Conservation (phyloP, 257 asterid species). For the Solanum chmielewskii region DNA sequence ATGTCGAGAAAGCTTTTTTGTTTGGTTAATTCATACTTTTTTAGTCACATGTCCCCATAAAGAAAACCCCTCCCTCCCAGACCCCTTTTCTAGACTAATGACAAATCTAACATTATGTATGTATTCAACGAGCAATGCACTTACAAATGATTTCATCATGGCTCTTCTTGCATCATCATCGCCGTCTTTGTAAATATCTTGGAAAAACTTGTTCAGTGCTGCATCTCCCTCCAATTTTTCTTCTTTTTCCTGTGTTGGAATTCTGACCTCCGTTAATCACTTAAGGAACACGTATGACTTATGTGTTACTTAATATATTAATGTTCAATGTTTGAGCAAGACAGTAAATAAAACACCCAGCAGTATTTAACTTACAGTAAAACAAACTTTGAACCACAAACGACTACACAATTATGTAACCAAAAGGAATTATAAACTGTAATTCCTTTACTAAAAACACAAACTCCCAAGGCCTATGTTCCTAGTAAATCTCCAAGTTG, state of each 20-base stretch:
- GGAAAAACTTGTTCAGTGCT: slow-evolving; percentile 83
- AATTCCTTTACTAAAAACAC: too few species aligned
- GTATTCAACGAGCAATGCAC: slow-evolving; percentile 5
- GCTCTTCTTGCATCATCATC: slow-evolving; percentile 94
- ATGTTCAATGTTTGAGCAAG: too few species aligned
- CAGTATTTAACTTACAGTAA: too few species aligned
- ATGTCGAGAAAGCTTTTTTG: background rate
- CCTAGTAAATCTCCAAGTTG: too few species aligned
- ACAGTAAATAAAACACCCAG: too few species aligned
- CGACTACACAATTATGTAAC: too few species aligned
- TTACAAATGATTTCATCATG: slow-evolving; percentile 94
- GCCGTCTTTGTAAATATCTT: slow-evolving; percentile 68
- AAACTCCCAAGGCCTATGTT: too few species aligned
- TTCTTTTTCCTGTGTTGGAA: slow-evolving; percentile 56
- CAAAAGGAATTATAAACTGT: too few species aligned
- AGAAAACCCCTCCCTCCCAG: background rate
- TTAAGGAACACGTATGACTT: too few species aligned
- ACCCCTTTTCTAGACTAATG: background rate
- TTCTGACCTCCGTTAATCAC: too few species aligned
- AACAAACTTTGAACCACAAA: too few species aligned
- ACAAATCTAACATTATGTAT: background rate
- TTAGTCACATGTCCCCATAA: background rate
- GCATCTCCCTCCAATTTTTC: slow-evolving; percentile 97
- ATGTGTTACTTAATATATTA: too few species aligned
- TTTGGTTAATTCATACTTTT: background rate